Evolutionary conservation across 805 yeast species (phyloP).

Genomic region (Yarrowia hollandica): DNA sequence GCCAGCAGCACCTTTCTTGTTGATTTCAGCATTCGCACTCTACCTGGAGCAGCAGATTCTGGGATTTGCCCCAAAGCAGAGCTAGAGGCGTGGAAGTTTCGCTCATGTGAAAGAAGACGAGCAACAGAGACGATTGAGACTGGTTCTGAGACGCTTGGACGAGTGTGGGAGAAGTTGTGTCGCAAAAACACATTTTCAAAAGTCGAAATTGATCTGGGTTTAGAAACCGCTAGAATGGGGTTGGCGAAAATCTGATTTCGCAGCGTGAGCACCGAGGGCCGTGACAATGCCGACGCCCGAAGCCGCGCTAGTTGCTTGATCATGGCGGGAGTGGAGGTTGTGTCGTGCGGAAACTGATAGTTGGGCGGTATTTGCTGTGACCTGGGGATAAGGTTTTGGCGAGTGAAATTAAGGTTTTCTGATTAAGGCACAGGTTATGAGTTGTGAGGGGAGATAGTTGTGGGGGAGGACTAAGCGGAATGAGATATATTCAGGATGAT

Average conservation of each 20-base stretch:
- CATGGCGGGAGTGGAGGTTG: slow-evolving; percentile 1
- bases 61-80: not conserved
- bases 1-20: slow-evolving; percentile 16
- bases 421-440: no score
- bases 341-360: not conserved
- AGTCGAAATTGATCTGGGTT: not conserved
- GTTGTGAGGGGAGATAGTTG: no score
- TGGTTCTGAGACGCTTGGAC: not conserved
- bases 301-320: not conserved
- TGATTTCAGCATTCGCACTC: not conserved
- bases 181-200: no score
- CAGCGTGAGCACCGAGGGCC: not conserved
- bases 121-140: not conserved
- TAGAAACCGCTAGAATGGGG: not conserved
- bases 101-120: no score
- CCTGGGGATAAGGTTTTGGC: not conserved
- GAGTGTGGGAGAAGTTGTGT: not conserved
- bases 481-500: no score
- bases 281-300: not conserved
- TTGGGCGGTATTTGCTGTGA: not conserved
- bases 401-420: not conserved
- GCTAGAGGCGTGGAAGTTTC: not conserved
- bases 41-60: slow-evolving; percentile 10
- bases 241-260: not conserved
- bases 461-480: no score